Evolutionary conservation across 1,139 yeast genomes (phyloP), one percentile per base, ranked within the genome.

Genomic region (Yamadazyma triangularis): DNA sequence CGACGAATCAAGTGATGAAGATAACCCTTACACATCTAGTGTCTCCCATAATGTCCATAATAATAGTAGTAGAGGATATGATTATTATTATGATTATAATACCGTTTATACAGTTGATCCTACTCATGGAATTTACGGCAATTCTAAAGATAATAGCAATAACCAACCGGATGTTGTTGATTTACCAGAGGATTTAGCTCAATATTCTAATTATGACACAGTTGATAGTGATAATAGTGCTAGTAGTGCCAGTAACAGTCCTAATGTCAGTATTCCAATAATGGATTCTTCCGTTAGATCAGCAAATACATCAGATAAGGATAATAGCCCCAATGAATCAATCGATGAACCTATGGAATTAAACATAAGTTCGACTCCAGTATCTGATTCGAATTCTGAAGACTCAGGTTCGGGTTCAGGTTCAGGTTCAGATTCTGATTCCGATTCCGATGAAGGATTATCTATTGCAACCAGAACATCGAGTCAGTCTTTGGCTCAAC

Each of bases 41-140:
- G 68, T 80, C 39, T 79, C 89, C 4, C 94, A 84, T 56, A 82
- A 83, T 53, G 80, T 83, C 23, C 75, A 77, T 46, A 77, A 85
- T 37, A 71, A 77, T 40, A 56, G 59, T 25, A 60, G 64, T 38
- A 71, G 93, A 57, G 91, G 95, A 29, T 80, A 79, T 50, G 88
- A 83, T 52, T 83, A 85, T 60, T 79, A 80, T 52, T 88, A 88
- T 53, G 95, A 88, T 58, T 87, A 87, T 56, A 86, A 85, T 51
- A 73, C 91, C 1, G 96, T 87, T 13, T 86, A 83, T 50, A 72
- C 78, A 4, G 72, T 66, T 23, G 77, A 76, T 42, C 73, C 75
- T 13, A 61, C 72, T 38, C 73, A 74, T 37, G 60, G 69, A 4
- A 54, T 64, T 9, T 64, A 58, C 40, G 67, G 67, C 9, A 14